Conservation (phyloP, 1,284 basidiomycete genomes). For the Ustanciosporium gigantosporum region DNA sequence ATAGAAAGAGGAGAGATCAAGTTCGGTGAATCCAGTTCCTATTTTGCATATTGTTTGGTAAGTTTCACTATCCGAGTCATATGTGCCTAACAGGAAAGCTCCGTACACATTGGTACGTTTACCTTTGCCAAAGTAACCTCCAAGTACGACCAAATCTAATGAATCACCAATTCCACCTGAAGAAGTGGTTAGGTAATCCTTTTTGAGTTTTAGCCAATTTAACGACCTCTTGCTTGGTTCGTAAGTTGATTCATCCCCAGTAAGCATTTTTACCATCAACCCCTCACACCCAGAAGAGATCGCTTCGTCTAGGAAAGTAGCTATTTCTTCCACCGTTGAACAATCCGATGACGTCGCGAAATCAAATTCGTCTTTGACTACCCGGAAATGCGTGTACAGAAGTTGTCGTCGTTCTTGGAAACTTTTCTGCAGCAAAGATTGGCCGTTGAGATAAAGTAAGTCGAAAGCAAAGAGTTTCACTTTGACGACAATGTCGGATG, state of each 20-base stretch:
- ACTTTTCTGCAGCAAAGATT: constrained; percentile 59
- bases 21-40: constrained; percentile 96
- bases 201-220: constrained; percentile 86
- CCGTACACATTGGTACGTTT: constrained; percentile 74
- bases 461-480: constrained; percentile 97
- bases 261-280: constrained; percentile 96
- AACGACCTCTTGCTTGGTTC: constrained; percentile 92
- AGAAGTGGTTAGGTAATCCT: constrained; percentile 69
- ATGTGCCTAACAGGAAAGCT: constrained; percentile 56
- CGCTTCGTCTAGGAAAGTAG: constrained; percentile 89
- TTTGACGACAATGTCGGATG: constrained; percentile 91
- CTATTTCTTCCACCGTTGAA: constrained; percentile 89
- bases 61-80: constrained; percentile 55
- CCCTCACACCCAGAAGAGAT: constrained; percentile 98
- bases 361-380: constrained; percentile 85
- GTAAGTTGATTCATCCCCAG: constrained; percentile 86
- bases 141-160: constrained; percentile 93
- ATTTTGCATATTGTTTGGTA: constrained; percentile 77
- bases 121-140: constrained; percentile 94
- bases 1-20: constrained; percentile 75
- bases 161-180: constrained; percentile 98
- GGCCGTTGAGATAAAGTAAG: constrained; percentile 88
- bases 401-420: constrained; percentile 70
- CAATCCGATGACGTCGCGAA: constrained; percentile 90
- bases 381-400: constrained; percentile 77